Percentiles rank a stretch among this genome's conserved stretches.
Conservation (phyloP, 2,329 filamentous ascomycete species). For the Paraphaeosphaeria minitans region DNA sequence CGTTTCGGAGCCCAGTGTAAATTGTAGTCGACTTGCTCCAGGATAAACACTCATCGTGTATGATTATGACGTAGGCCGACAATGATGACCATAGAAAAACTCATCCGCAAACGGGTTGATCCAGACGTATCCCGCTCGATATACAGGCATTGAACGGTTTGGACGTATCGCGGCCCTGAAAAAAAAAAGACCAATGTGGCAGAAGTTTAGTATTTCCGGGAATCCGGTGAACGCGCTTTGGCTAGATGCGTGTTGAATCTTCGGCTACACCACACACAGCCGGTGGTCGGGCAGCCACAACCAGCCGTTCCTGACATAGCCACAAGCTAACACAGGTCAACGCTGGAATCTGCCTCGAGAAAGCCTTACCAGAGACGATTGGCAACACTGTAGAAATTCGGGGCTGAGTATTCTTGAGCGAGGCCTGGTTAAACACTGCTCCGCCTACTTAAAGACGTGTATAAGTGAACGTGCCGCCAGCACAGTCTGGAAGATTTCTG, state of each 20-base stretch:
- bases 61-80: neutral
- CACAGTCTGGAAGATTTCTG: neutral
- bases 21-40: neutral
- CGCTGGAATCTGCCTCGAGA: constrained; percentile 4
- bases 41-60: neutral
- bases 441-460: constrained; percentile 1
- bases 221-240: neutral
- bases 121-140: neutral
- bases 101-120: neutral
- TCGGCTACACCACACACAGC: neutral
- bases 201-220: neutral
- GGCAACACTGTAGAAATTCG: neutral
- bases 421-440: neutral
- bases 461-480: neutral
- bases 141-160: neutral
- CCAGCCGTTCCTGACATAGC: neutral
- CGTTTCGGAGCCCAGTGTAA: neutral
- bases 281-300: neutral
- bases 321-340: neutral
- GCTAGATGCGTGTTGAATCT: neutral
- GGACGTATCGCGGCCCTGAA: neutral
- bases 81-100: neutral
- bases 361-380: neutral
- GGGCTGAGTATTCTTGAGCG: neutral
- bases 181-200: neutral